phyloP scores from a whole-genome alignment of 2,329 filamentous ascomycete genomes.

The Epichloe gansuensis region DNA sequence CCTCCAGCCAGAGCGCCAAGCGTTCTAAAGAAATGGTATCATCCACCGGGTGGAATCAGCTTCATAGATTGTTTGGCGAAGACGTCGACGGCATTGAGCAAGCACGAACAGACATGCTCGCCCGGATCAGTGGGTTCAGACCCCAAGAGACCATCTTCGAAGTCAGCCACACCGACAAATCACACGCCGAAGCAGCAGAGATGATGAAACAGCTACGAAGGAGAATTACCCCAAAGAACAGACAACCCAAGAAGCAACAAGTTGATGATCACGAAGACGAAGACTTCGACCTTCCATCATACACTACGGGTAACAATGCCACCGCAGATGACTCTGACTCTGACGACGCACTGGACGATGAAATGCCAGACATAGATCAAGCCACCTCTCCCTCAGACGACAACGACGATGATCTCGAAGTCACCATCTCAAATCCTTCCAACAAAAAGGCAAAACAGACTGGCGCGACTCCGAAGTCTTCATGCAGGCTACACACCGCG shows the following conservation, averaged over 20 bases:
- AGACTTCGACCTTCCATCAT: slow-evolving; percentile 13
- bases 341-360: slow-evolving; percentile 6
- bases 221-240: slow-evolving; percentile 50
- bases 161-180: slow-evolving; percentile 62
- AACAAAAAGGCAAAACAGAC: slow-evolving; percentile 39
- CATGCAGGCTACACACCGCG: slow-evolving; percentile 93
- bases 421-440: slow-evolving; percentile 53
- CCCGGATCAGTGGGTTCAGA: slow-evolving; percentile 75
- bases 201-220: slow-evolving; percentile 62
- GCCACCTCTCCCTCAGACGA: slow-evolving; percentile 21
- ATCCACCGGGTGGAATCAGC: slow-evolving; percentile 56
- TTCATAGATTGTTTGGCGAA: slow-evolving; percentile 71
- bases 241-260: slow-evolving; percentile 28
- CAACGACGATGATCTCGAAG: slow-evolving; percentile 54
- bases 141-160: slow-evolving; percentile 96
- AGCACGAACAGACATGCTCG: slow-evolving; percentile 75
- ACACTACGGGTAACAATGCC: slow-evolving; percentile 1
- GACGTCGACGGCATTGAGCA: slow-evolving; percentile 53
- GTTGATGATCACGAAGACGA: slow-evolving; percentile 19
- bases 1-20: slow-evolving; percentile 82
- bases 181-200: slow-evolving; percentile 53
- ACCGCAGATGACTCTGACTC: slow-evolving; percentile 14
- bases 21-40: slow-evolving; percentile 66
- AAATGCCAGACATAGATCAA: slow-evolving; percentile 5
- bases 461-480: slow-evolving; percentile 84